These are phyloP conservation scores for Phlyctochytrium bullatum DNA, from an alignment of 192 early-diverging fungal genomes.

Conservation along the genomic window DNA sequence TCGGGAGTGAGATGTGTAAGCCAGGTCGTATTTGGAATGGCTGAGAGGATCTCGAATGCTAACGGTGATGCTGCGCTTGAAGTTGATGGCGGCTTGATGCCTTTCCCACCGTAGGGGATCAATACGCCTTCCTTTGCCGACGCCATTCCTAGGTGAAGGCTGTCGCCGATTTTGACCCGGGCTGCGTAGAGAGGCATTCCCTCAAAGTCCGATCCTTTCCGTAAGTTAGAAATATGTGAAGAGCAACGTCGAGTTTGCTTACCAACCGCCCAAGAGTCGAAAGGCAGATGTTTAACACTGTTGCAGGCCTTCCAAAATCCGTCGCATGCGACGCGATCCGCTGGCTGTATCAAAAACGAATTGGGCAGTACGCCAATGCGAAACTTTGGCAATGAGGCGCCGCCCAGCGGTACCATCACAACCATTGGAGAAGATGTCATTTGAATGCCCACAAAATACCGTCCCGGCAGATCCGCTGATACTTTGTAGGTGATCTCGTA, in stretches of 20 bases:
- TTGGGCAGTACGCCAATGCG: not conserved
- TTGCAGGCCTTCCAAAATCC: not conserved
- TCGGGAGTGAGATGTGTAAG: not conserved
- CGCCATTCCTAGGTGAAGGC: slow-evolving; percentile 1
- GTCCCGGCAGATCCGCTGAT: not conserved
- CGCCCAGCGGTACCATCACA: not conserved
- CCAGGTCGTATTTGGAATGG: not conserved
- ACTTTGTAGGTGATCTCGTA: not conserved
- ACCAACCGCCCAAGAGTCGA: not conserved
- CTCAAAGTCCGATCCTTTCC: not conserved
- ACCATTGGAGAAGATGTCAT: not conserved
- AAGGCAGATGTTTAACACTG: not conserved
- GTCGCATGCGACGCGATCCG: not conserved
- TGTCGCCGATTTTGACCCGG: not conserved
- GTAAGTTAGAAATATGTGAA: not conserved
- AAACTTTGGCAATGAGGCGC: not conserved
- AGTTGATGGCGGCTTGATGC: not conserved
- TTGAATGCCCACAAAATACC: not conserved
- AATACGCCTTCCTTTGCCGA: not conserved
- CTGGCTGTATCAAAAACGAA: not conserved
- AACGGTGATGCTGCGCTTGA: too few relatives aligned
- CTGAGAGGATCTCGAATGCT: not conserved
- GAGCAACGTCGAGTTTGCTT: not conserved
- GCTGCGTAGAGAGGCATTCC: slow-evolving; percentile 1
- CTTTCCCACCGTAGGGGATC: slow-evolving; percentile 3